Evolutionary conservation across 2,329 filamentous ascomycete genomes (phyloP).

Genomic region (Fusarium pininemorale): DNA sequence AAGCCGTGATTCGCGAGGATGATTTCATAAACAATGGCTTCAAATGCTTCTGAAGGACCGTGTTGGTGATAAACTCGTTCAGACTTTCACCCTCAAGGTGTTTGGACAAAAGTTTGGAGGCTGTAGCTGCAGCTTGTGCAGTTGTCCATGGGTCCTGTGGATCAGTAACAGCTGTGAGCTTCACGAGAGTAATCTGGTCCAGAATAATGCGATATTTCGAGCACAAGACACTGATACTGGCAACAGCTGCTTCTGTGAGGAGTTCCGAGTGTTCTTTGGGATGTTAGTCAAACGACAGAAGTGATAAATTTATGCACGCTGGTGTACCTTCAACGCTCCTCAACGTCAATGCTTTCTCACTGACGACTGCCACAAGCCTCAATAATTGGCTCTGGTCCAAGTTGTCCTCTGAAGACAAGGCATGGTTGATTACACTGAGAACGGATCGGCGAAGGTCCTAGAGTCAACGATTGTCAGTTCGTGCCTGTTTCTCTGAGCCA

Average conservation of each 20-base stretch:
- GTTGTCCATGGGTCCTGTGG: conserved; percentile 52
- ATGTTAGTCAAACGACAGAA: not conserved
- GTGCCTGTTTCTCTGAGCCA: not conserved
- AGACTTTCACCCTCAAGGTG: conserved; percentile 34
- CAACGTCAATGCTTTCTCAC: not conserved
- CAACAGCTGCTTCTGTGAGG: conserved; percentile 41
- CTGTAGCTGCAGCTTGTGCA: conserved; percentile 39
- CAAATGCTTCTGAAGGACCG: conserved; percentile 70
- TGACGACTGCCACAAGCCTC: not conserved
- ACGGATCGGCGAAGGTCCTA: conserved; percentile 12
- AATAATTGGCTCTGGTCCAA: not conserved
- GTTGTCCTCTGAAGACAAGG: not conserved
- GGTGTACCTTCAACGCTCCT: not conserved
- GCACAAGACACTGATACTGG: conserved; percentile 42
- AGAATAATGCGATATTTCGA: conserved; percentile 1
- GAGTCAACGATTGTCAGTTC: conserved; percentile 1
- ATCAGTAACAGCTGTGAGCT: conserved; percentile 47
- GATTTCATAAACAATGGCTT: conserved; percentile 72
- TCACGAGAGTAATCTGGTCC: conserved; percentile 42
- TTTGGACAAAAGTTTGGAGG: conserved; percentile 46
- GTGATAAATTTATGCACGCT: not conserved
- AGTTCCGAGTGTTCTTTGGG: not conserved
- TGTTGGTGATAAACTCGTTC: conserved; percentile 58
- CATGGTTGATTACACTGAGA: not conserved
- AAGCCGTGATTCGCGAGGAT: conserved; percentile 51